phyloP scores from a whole-genome alignment of 2,329 filamentous ascomycete species.

The Pyricularia sp. region DNA sequence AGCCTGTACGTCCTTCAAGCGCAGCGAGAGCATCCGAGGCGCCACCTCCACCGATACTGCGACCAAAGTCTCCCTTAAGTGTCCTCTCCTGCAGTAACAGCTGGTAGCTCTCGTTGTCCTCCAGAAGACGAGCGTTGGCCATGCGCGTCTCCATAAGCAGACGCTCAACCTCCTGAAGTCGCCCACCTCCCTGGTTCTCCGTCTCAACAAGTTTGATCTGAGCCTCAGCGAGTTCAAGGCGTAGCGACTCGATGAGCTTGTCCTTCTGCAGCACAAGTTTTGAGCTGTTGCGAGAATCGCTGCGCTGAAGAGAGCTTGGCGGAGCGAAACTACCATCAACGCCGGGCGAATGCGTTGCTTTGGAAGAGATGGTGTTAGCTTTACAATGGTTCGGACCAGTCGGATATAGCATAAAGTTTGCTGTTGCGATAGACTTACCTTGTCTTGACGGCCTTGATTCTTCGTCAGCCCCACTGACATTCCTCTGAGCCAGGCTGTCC shows the following conservation, averaged over 20 bases:
- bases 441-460: slow-evolving; percentile 44
- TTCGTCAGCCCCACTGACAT: slow-evolving; percentile 35
- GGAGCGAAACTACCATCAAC: slow-evolving; percentile 73
- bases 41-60: not conserved
- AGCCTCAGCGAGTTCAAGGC: slow-evolving; percentile 83
- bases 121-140: slow-evolving; percentile 91
- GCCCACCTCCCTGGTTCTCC: slow-evolving; percentile 81
- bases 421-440: slow-evolving; percentile 29
- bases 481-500: slow-evolving; percentile 71
- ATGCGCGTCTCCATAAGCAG: slow-evolving; percentile 84
- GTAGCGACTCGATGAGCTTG: slow-evolving; percentile 83
- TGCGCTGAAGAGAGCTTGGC: slow-evolving; percentile 69
- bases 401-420: not conserved
- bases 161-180: slow-evolving; percentile 79
- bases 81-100: slow-evolving; percentile 89
- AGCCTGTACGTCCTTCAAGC: slow-evolving; percentile 39
- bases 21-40: slow-evolving; percentile 48
- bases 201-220: slow-evolving; percentile 93
- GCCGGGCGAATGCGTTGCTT: slow-evolving; percentile 47
- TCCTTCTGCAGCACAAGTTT: slow-evolving; percentile 91
- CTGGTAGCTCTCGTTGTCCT: slow-evolving; percentile 98
- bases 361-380: slow-evolving; percentile 10
- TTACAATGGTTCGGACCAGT: not conserved
- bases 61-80: slow-evolving; percentile 75
- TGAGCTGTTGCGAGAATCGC: slow-evolving; percentile 79